Percentiles rank a stretch among this genome's conserved stretches.
These are phyloP conservation scores for Helianthus annuus DNA, from an alignment of 129 eudicot species.

Conservation along the genomic window HanXRQr2.0-SUNRISE NC_035436.2:183119163-183119662, in stretches of 20 bases:
- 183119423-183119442: background rate
- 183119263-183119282: background rate
- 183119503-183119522: conserved; percentile 24
- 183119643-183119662: conserved; percentile 42
- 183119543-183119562: conserved; percentile 10
- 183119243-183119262: background rate
- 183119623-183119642: conserved; percentile 53
- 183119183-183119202: no score
- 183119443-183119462: conserved; percentile 22
- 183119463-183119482: conserved; percentile 27
- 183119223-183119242: background rate
- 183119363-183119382: background rate
- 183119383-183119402: background rate
- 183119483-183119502: conserved; percentile 25
- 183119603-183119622: conserved; percentile 46
- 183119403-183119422: background rate
- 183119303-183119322: background rate
- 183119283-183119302: background rate
- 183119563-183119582: conserved; percentile 26
- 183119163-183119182: background rate
- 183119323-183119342: no score
- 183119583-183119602: conserved; percentile 46
- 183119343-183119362: background rate
- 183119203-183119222: no score
- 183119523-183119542: conserved; percentile 20